These are phyloP conservation scores for Limnanthes douglasii DNA, from an alignment of 345 rosid species.

Conservation along the genomic window DNA sequence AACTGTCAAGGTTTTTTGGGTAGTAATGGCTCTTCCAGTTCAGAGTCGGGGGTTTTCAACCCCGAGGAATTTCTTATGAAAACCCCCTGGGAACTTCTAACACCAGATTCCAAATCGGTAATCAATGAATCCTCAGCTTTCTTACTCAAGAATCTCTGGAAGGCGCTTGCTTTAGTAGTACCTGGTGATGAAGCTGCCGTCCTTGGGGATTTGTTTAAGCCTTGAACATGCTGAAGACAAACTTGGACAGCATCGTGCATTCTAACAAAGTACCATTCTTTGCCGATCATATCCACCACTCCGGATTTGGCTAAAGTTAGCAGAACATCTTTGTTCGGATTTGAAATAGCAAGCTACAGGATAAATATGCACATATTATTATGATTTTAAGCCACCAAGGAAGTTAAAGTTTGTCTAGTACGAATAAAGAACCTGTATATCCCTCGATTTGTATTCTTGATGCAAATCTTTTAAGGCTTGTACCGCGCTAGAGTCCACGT, in stretches of 20 bases:
- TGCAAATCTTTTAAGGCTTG: constrained; percentile 88
- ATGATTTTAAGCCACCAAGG: too few species aligned
- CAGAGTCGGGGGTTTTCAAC: constrained; percentile 16
- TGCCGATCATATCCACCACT: constrained; percentile 62
- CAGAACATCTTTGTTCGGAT: constrained; percentile 73
- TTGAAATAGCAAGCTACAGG: constrained; percentile 82
- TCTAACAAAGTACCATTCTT: constrained; percentile 90
- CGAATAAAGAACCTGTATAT: constrained; percentile 43
- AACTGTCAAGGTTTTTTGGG: constrained; percentile 12
- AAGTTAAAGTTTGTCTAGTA: not conserved
- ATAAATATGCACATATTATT: too few species aligned
- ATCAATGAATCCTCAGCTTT: constrained; percentile 26
- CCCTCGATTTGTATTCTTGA: constrained; percentile 75
- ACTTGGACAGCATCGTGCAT: constrained; percentile 95
- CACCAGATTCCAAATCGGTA: constrained; percentile 38
- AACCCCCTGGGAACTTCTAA: constrained; percentile 3
- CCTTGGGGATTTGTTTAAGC: constrained; percentile 19
- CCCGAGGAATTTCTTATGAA: constrained; percentile 3
- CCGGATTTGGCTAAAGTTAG: constrained; percentile 69
- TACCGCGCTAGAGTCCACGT: constrained; percentile 83
- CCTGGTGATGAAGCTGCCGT: constrained; percentile 13
- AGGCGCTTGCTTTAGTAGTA: constrained; percentile 23
- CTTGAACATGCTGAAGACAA: constrained; percentile 72
- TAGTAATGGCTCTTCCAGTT: constrained; percentile 49
- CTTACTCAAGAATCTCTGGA: constrained; percentile 26